Evolutionary conservation across 768 basidiomycete species (phyloP), one percentile per base, ranked within the genome.

Genomic region (Mycena floridula): DNA sequence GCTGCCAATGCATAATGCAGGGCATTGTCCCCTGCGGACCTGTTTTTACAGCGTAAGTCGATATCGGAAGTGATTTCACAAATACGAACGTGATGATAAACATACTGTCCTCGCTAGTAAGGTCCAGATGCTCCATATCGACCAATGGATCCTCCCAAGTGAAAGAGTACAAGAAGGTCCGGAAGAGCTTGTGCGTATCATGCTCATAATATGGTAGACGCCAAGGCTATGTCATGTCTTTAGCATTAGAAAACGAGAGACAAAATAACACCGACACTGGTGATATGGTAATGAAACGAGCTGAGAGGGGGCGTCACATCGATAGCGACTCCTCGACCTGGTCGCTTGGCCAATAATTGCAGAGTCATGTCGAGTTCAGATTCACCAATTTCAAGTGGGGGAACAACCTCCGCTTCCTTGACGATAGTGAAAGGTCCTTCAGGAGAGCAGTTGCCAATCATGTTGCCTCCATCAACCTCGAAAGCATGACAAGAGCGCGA

Each of bases 11-110:
- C 85, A 50, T 89, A 89, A 57, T 88, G 85, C 26, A 89, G 65
- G 2, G 84, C 82, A 57, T 89, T 89, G 60, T 88, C 86, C 0
- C 86, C 86, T 3, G 84, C 87, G 41, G 78, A 81, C n/a, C n/a
- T n/a, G n/a, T n/a, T n/a, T n/a, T n/a, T n/a, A n/a, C n/a, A n/a
- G n/a, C n/a, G n/a, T n/a, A n/a, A n/a, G n/a, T n/a, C n/a, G n/a
- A n/a, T n/a, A n/a, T n/a, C n/a, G n/a, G n/a, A n/a, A n/a, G n/a
- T n/a, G n/a, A n/a, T n/a, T n/a, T n/a, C n/a, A n/a, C n/a, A n/a
- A n/a, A n/a, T n/a, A n/a, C n/a, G n/a, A n/a, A n/a, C 1, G 85
- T 88, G 53, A 89, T 87, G 15, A 81, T 78, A 11, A 89, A 69
- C 56, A 89, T 72, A 1, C 77, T 72, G 61, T 89, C 86, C 11